Evolutionary conservation across 2,329 filamentous ascomycete species (phyloP), one percentile per base, ranked within the genome.

Genomic region (Lecanosticta acicola): DNA sequence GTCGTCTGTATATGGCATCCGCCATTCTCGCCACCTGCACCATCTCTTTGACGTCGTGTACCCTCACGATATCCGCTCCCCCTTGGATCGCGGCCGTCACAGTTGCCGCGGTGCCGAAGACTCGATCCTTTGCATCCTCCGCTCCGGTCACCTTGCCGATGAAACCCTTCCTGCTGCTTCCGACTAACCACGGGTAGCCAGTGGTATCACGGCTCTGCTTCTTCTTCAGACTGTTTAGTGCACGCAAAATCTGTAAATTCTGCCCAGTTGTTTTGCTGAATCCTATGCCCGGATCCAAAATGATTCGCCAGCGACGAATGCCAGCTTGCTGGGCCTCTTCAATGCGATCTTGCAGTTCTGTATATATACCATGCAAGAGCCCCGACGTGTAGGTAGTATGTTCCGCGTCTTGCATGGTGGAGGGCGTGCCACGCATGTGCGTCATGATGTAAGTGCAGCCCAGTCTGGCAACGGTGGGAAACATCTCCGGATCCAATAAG

Each of bases 31-130:
- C 81, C 24, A 95, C 89, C 67, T 88, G 78, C 33, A 70, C 74
- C 91, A 97, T 97, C 71, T 93, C 86, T 45, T 73, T 69, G 11
- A 90, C 85, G 71, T 97, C 91, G 69, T 98, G 93, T 34, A 98
- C 89, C 41, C 93, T 77, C 37, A 97, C 83, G 48, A 98, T 81
- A 71, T 97, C 90, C 18, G 90, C 90, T 2, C 93, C 93, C 4
- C 87, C 87, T 50, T 84, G 80, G 21, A 98, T 77, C 37, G 89
- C 87, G 4, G 89, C 88, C 2, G 86, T 84, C 7, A 97, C 85
- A 0, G 89, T 87, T 9, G 87, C 88, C 9, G 89, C 90, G 2
- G 93, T 97, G 9, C 93, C 93, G 81, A 83, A 93, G 7, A 77
- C 74, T 51, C 91, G 77, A 57, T 89, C 79, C 50, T 73, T 76